phyloP scores from a whole-genome alignment of 2,329 filamentous ascomycete species.

The Alternaria tenuissima region DNA sequence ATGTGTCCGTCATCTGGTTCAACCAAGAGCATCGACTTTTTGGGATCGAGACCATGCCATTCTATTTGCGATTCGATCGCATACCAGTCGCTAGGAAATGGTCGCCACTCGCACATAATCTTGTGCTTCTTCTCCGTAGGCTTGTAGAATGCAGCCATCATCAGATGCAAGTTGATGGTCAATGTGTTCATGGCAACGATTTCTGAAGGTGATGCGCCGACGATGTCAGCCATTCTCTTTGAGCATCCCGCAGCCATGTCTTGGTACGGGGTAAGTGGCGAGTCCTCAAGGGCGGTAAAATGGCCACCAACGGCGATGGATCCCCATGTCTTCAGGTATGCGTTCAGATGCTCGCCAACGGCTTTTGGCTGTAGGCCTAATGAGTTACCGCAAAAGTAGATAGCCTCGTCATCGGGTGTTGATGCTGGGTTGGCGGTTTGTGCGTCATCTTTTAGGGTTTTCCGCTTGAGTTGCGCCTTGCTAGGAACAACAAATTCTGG shows the following conservation, averaged over 20 bases:
- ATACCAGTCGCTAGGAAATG: slow-evolving; percentile 89
- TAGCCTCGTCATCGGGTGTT: slow-evolving; percentile 57
- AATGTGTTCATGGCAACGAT: slow-evolving; percentile 89
- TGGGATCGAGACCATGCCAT: slow-evolving; percentile 71
- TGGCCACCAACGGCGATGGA: slow-evolving; percentile 85
- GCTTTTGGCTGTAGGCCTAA: slow-evolving; percentile 81
- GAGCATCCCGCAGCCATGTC: slow-evolving; percentile 79
- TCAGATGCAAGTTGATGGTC: slow-evolving; percentile 81
- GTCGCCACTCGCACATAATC: slow-evolving; percentile 85
- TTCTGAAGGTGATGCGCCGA: slow-evolving; percentile 76
- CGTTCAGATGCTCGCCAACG: slow-evolving; percentile 70
- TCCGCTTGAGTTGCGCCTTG: slow-evolving; percentile 73
- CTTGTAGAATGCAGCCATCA: slow-evolving; percentile 84
- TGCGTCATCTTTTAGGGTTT: slow-evolving; percentile 54
- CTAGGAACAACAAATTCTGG: slow-evolving; percentile 80
- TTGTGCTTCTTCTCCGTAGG: slow-evolving; percentile 73
- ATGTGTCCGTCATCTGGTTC: slow-evolving; percentile 68
- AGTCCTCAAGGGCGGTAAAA: slow-evolving; percentile 73
- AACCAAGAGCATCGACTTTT: slow-evolving; percentile 74
- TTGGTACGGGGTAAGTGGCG: slow-evolving; percentile 76
- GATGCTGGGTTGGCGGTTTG: slow-evolving; percentile 37
- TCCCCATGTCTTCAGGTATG: slow-evolving; percentile 83
- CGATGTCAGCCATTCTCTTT: slow-evolving; percentile 72
- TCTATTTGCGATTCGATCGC: slow-evolving; percentile 82
- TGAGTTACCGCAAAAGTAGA: slow-evolving; percentile 91